Percentiles rank a stretch among this genome's conserved stretches.
phyloP scores from a whole-genome alignment of 305 asterid genomes.

The Coffea humblotiana region DNA sequence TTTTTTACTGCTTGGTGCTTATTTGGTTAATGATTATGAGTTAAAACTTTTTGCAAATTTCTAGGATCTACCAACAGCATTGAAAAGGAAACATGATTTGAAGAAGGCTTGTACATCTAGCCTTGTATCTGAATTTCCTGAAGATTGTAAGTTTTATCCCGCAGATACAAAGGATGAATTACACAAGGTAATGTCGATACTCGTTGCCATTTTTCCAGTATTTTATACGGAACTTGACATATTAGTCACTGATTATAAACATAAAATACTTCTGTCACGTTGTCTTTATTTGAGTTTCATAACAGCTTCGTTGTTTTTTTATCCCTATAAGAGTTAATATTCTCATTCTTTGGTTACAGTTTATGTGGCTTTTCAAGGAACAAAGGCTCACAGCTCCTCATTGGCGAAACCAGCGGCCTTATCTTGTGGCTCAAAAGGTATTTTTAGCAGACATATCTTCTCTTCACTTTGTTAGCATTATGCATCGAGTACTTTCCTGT shows the following conservation, averaged over 20 bases:
- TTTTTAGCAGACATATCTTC: neutral
- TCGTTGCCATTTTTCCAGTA: too few relatives aligned
- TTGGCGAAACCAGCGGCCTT: slow-evolving; percentile 85
- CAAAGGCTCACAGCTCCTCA: slow-evolving; percentile 76
- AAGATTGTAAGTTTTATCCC: slow-evolving; percentile 77
- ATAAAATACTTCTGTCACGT: neutral
- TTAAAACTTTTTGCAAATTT: slow-evolving; percentile 22
- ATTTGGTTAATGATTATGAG: neutral
- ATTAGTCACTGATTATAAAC: neutral
- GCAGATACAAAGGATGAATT: slow-evolving; percentile 83
- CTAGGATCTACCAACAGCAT: slow-evolving; percentile 73
- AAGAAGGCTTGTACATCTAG: slow-evolving; percentile 64
- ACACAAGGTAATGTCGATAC: slow-evolving; percentile 60
- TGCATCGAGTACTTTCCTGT: neutral
- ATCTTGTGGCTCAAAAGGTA: slow-evolving; percentile 89
- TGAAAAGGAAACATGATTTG: slow-evolving; percentile 63
- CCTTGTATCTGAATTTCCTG: slow-evolving; percentile 87
- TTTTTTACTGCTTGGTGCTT: slow-evolving; percentile 6
- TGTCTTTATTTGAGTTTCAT: neutral
- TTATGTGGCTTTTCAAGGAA: slow-evolving; percentile 80
- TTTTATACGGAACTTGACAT: too few relatives aligned
- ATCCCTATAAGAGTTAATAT: neutral
- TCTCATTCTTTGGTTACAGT: slow-evolving; percentile 41
- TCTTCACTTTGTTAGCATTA: neutral
- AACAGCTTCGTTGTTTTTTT: neutral